phyloP scores from a whole-genome alignment of 192 early-diverging fungal species.

The Paraglomus occultum region DNA sequence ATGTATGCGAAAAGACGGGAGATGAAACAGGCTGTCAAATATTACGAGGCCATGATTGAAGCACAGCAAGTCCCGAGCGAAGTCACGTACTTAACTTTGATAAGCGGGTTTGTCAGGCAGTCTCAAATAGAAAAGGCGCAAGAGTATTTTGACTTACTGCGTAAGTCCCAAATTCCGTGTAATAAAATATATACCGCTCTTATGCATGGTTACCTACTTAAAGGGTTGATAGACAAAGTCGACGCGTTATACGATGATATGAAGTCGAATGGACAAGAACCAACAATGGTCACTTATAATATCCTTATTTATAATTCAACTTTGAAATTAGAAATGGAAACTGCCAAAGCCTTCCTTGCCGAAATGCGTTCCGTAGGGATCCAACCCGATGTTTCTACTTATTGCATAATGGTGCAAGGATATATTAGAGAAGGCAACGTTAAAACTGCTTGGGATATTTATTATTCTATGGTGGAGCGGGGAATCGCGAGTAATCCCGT shows the following conservation, averaged over 20 bases:
- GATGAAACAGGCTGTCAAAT: slow-evolving; percentile 12
- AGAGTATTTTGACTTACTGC: slow-evolving; percentile 35
- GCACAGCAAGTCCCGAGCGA: slow-evolving; percentile 19
- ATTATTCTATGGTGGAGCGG: slow-evolving; percentile 31
- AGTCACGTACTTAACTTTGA: slow-evolving; percentile 33
- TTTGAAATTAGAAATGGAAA: slow-evolving; percentile 35
- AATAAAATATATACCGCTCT: slow-evolving; percentile 37
- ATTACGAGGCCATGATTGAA: slow-evolving; percentile 20
- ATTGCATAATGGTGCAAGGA: slow-evolving; percentile 32
- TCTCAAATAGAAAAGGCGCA: slow-evolving; percentile 32
- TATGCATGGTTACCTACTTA: slow-evolving; percentile 39
- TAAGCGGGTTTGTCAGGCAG: slow-evolving; percentile 27
- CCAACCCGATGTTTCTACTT: slow-evolving; percentile 41
- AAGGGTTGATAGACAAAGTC: slow-evolving; percentile 28
- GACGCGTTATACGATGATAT: slow-evolving; percentile 38
- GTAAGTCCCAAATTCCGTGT: slow-evolving; percentile 25
- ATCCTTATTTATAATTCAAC: slow-evolving; percentile 39
- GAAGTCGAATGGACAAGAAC: slow-evolving; percentile 34
- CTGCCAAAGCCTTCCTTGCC: slow-evolving; percentile 33
- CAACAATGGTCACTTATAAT: slow-evolving; percentile 43
- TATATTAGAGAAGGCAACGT: not conserved
- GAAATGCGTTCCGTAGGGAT: slow-evolving; percentile 34
- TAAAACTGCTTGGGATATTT: slow-evolving; percentile 34
- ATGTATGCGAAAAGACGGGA: not conserved
- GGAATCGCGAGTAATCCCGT: slow-evolving; percentile 21